Evolutionary conservation across 139 green algal species (phyloP), one percentile per base, ranked within the genome.

Genomic region (Chlamydomonas applanata): DNA sequence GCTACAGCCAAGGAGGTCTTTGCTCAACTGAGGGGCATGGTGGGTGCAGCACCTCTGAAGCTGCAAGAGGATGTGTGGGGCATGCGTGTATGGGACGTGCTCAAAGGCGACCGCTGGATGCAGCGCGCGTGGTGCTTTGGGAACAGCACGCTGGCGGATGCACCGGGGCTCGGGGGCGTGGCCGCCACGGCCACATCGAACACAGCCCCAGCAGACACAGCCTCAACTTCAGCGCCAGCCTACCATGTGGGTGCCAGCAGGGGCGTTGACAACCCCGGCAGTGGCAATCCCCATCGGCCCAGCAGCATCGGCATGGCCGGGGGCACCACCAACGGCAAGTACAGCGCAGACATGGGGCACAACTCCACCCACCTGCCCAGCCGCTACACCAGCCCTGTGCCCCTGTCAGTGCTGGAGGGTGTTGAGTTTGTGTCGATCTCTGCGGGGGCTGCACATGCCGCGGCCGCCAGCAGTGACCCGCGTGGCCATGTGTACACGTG

Each of bases 91-190:
- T 82, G 77, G 77, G 36, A 71, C 5, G 32, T 77, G 29, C 52
- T 78, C 36, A 44, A 71, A 20, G 77, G 64, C 7, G 64, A 34
- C 53, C 57, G 49, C 27, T 54, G 7, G 7, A 73, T 79, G 68
- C 78, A 83, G 60, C 46, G 78, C 20, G 67, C 66, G n/a, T 83
- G 72, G 72, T 77, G 65, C 0, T 79, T 79, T 34, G 78, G 78
- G 9, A 74, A 34, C 35, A 67, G 66, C 29, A 72, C 20, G 3
- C 40, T 34, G 35, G 62, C 76, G 1, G 35, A 59, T 13, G 62
- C 52, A 7, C 68, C 33, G 36, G 52, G n/a, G 36, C 64, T 68
- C 32, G 36, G 40, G 4, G 52, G 27, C 27, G 24, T 24, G 1
- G 63, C 33, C 33, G 33, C 49, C 57, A 34, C 14, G n/a, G 57